Conservation (phyloP, 1,284 basidiomycete species). For the Austropuccinia psidii region DNA sequence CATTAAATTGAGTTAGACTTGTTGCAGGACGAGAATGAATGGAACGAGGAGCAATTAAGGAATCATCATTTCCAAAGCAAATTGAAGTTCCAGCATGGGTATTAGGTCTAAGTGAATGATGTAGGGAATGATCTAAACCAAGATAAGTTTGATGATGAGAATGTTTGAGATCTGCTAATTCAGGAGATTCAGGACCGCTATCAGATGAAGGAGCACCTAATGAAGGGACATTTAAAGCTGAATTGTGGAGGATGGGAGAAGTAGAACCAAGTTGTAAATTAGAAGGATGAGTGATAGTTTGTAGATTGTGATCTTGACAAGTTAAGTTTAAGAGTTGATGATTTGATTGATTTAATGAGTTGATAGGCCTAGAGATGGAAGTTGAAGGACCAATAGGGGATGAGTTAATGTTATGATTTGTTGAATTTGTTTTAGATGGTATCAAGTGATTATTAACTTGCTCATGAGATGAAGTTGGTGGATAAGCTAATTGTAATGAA, state of each 20-base stretch:
- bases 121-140: background rate
- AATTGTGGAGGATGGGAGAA: background rate
- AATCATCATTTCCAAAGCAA: background rate
- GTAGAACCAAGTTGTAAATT: background rate
- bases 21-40: background rate
- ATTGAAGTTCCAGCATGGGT: constrained; percentile 11
- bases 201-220: background rate
- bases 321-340: background rate
- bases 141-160: background rate
- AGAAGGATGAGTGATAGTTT: no score
- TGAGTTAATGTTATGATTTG: background rate
- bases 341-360: background rate
- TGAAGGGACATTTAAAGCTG: background rate
- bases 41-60: background rate
- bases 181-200: background rate
- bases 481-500: background rate
- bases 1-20: background rate
- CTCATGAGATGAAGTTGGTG: background rate
- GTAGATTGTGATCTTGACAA: background rate
- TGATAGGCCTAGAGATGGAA: background rate
- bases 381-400: background rate
- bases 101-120: background rate
- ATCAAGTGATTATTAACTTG: background rate
- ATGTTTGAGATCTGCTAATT: background rate
- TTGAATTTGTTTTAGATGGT: background rate